phyloP scores from a whole-genome alignment of 345 rosid genomes.

The Boechera divaricarpa region DNA sequence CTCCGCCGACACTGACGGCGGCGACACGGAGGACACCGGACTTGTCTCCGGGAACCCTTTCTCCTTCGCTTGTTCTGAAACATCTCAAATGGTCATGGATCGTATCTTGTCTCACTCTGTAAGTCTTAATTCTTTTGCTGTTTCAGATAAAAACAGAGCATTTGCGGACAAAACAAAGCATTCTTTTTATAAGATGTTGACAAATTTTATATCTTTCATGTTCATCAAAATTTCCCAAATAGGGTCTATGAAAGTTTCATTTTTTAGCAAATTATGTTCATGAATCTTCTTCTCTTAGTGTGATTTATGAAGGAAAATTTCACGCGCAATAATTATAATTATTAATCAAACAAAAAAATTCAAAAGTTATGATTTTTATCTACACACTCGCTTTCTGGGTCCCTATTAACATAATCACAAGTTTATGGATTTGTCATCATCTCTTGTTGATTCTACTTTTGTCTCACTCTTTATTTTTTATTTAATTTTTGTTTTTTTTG shows the following conservation, averaged over 20 bases:
- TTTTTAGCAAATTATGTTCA: neutral
- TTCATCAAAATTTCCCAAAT: neutral
- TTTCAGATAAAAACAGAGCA: constrained; percentile 39
- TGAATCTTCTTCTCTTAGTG: constrained; percentile 6
- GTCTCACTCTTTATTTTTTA: constrained; percentile 21
- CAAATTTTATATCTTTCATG: constrained; percentile 12
- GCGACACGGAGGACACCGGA: constrained; percentile 66
- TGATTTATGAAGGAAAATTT: neutral
- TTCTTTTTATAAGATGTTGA: constrained; percentile 11
- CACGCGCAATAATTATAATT: constrained; percentile 44
- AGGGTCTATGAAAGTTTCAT: neutral
- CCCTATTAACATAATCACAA: constrained; percentile 37
- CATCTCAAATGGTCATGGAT: constrained; percentile 98
- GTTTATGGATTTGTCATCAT: constrained; percentile 29
- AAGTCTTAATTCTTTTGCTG: constrained; percentile 40
- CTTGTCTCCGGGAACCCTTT: constrained; percentile 83
- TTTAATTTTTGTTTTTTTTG: neutral
- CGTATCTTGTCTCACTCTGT: constrained; percentile 99
- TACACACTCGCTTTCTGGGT: constrained; percentile 44
- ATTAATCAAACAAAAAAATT: neutral
- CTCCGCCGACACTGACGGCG: constrained; percentile 29
- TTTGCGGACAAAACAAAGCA: constrained; percentile 39
- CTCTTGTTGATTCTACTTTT: constrained; percentile 30
- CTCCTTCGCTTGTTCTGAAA: constrained; percentile 93
- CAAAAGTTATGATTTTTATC: constrained; percentile 2